Evolutionary conservation across 495 filamentous ascomycete genomes (phyloP).

Genomic region (Aspergillus asperescens): DNA sequence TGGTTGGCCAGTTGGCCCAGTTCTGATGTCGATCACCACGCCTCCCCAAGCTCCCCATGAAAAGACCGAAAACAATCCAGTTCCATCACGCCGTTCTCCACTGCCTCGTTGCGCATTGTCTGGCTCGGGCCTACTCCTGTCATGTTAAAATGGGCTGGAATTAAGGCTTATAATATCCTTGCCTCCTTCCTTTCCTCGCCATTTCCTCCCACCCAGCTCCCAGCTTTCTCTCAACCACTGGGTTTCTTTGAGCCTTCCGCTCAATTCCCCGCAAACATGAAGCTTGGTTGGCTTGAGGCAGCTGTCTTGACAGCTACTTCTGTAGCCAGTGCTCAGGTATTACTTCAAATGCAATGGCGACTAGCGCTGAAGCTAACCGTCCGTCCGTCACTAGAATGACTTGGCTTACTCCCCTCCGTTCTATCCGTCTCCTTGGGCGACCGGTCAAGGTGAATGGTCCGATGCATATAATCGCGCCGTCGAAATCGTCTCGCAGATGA

Average conservation of each 20-base stretch:
- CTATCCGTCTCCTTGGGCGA: conserved; percentile 82
- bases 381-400: conserved; percentile 19
- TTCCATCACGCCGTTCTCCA: conserved; percentile 13
- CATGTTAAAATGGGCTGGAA: conserved; percentile 10
- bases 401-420: conserved; percentile 53
- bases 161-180: conserved; percentile 9
- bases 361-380: background rate
- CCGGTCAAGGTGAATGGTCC: conserved; percentile 65
- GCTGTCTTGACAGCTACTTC: conserved; percentile 33
- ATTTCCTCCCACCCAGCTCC: background rate
- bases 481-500: conserved; percentile 76
- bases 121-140: background rate
- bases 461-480: conserved; percentile 72
- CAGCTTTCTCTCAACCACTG: conserved; percentile 5
- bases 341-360: background rate
- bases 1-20: background rate
- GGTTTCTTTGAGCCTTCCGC: background rate
- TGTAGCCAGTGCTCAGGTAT: conserved; percentile 35
- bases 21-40: background rate
- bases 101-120: background rate
- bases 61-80: background rate
- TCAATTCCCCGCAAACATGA: conserved; percentile 29
- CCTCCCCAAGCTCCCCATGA: conserved; percentile 1
- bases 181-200: background rate
- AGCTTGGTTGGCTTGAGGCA: conserved; percentile 36